Conservation (phyloP, 2,329 filamentous ascomycete genomes). For the Penicillium sp. region DNA sequence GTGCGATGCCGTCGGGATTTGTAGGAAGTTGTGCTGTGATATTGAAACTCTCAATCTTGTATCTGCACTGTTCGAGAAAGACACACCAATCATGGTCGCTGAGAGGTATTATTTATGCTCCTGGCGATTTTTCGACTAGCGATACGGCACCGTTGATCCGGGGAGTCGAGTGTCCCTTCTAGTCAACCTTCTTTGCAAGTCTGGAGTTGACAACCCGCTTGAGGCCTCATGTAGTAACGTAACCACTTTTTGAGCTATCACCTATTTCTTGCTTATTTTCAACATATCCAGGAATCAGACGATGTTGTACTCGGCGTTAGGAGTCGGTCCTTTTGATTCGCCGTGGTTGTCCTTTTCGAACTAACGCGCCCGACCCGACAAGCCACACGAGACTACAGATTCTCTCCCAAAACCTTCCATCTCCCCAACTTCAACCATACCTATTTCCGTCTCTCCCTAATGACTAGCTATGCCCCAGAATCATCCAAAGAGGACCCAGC, state of each 20-base stretch:
- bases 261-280: too few relatives aligned
- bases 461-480: neutral
- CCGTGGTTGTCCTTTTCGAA: neutral
- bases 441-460: neutral
- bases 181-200: too few relatives aligned
- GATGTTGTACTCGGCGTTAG: neutral
- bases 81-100: too few relatives aligned
- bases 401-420: neutral
- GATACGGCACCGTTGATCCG: too few relatives aligned
- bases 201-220: too few relatives aligned
- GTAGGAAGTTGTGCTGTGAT: neutral
- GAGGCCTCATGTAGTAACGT: too few relatives aligned
- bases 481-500: neutral
- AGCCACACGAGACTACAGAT: neutral
- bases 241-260: neutral
- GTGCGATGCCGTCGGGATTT: neutral
- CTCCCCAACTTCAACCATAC: neutral
- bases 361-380: conserved; percentile 1
- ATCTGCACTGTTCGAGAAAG: too few relatives aligned
- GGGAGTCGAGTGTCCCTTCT: too few relatives aligned
- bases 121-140: too few relatives aligned
- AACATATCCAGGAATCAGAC: neutral
- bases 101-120: too few relatives aligned
- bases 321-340: neutral
- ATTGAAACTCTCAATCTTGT: too few relatives aligned